Conservation (phyloP, 2,329 filamentous ascomycete genomes). For the Chrysoporthe puriensis region DNA sequence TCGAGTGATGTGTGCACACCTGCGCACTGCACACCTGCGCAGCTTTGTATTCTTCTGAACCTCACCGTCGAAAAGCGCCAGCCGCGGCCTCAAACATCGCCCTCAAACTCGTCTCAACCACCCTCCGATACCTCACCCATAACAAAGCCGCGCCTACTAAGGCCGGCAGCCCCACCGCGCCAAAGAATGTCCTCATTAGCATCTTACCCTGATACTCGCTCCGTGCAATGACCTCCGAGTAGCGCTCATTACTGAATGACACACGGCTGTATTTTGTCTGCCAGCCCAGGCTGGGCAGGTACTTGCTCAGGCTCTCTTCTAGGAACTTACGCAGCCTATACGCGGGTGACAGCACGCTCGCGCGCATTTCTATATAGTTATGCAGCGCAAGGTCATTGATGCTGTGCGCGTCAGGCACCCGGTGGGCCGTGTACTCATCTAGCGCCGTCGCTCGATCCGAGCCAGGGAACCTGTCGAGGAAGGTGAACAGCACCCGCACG, state of each 20-base stretch:
- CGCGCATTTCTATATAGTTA: constrained; percentile 94
- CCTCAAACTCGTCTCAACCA: constrained; percentile 13
- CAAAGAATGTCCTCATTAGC: constrained; percentile 52
- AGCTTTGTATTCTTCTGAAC: neutral
- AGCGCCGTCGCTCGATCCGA: constrained; percentile 67
- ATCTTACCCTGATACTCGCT: constrained; percentile 71
- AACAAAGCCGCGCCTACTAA: constrained; percentile 29
- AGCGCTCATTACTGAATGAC: constrained; percentile 91
- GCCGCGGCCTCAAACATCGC: constrained; percentile 11
- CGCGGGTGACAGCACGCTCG: constrained; percentile 74
- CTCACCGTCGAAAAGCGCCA: constrained; percentile 13
- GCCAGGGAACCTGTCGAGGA: constrained; percentile 70
- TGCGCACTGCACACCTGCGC: neutral
- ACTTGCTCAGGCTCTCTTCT: constrained; percentile 80
- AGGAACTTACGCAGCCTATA: constrained; percentile 84
- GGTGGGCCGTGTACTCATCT: constrained; percentile 72
- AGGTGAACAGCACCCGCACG: constrained; percentile 82
- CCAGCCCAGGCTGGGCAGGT: constrained; percentile 80
- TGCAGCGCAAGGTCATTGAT: constrained; percentile 91
- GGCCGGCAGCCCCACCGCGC: constrained; percentile 34
- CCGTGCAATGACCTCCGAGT: constrained; percentile 76
- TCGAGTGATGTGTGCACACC: neutral
- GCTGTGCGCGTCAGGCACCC: constrained; percentile 78
- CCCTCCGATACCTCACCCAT: constrained; percentile 21
- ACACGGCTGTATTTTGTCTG: constrained; percentile 90